Percentiles rank a stretch among this genome's conserved stretches.
Evolutionary conservation across 2,329 filamentous ascomycete genomes (phyloP).

Genomic region (Talaromyces sp.): DNA sequence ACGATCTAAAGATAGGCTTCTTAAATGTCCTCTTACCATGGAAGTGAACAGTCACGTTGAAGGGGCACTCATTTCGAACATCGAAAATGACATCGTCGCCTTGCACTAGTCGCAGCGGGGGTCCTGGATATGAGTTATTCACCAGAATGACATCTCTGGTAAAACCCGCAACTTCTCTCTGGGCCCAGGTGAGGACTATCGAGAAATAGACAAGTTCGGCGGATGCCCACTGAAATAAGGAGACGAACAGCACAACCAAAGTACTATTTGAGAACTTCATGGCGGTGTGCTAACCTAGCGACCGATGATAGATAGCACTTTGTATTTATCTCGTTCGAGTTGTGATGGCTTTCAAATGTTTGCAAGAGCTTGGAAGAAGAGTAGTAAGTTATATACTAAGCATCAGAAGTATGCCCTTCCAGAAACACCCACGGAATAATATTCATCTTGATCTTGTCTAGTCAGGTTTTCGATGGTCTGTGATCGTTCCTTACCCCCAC

Average conservation of each 20-base stretch:
- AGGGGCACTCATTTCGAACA: constrained; percentile 33
- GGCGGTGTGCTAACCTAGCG: too few relatives aligned
- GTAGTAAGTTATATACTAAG: too few relatives aligned
- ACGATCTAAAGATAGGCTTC: not conserved
- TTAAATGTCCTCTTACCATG: constrained; percentile 25
- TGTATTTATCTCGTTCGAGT: too few relatives aligned
- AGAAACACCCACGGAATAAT: not conserved
- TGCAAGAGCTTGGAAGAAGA: not conserved
- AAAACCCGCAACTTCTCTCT: constrained; percentile 27
- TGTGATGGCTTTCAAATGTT: too few relatives aligned
- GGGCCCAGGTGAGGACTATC: constrained; percentile 28
- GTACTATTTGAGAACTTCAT: constrained; percentile 8
- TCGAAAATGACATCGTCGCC: constrained; percentile 33
- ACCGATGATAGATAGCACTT: too few relatives aligned
- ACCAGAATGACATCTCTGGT: constrained; percentile 28
- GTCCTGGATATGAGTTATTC: constrained; percentile 35
- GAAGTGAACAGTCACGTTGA: constrained; percentile 35
- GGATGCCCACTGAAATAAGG: constrained; percentile 14
- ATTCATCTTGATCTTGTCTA: not conserved
- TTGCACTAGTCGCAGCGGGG: constrained; percentile 28
- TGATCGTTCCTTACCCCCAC: not conserved
- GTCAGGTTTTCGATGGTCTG: not conserved
- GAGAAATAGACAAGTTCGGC: constrained; percentile 23
- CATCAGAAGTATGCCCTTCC: not conserved
- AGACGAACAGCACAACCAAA: constrained; percentile 10